Evolutionary conservation across 2,329 filamentous ascomycete genomes (phyloP), one percentile per base, ranked within the genome.

Genomic region (Colletotrichum sublineola): DNA sequence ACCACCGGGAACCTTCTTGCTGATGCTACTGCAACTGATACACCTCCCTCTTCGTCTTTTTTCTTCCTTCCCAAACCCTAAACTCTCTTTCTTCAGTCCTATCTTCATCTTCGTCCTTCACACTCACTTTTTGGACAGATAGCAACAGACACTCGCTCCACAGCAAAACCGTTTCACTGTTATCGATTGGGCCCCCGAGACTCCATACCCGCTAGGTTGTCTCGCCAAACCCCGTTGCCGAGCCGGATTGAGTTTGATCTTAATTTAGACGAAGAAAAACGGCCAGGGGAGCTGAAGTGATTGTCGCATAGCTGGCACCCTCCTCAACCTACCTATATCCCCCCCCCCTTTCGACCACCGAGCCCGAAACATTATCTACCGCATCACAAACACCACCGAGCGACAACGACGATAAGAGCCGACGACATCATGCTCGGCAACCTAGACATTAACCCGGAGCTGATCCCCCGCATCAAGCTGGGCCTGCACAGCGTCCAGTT

Each of bases 401-500:
- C 46, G n/a, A 56, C 33, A 15, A 38, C 44, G n/a, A 52, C 60
- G 60, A 24, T 31, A 14, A 38, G 15, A 38, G 31, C 50, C 60
- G 24, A 62, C 71, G 57, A 56, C 65, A 79, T 50, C 67, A 86
- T 87, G 82, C 82, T 83, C 77, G 82, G 84, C 74, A 83, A 82
- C 62, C 75, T 89, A 76, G 86, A 89, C 75, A 81, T 88, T 78
- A 83, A 90, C 77, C 83, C 88, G 50, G 86, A 89, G 77, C 82
- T 84, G 75, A 82, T 90, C 53, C 88, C 89, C 66, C 81, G 81
- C 73, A 80, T 86, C 80, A 92, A 92, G 81, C 80, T 91, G 71
- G 85, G 83, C 66, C 79, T 91, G 53, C 90, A 92, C 80, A 80
- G 84, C 63, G 79, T 82, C 68, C 90, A 92, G 81, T 84, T 87